These are phyloP conservation scores for Theobroma cacao DNA, from an alignment of 345 rosid species.

Conservation along the genomic window DNA sequence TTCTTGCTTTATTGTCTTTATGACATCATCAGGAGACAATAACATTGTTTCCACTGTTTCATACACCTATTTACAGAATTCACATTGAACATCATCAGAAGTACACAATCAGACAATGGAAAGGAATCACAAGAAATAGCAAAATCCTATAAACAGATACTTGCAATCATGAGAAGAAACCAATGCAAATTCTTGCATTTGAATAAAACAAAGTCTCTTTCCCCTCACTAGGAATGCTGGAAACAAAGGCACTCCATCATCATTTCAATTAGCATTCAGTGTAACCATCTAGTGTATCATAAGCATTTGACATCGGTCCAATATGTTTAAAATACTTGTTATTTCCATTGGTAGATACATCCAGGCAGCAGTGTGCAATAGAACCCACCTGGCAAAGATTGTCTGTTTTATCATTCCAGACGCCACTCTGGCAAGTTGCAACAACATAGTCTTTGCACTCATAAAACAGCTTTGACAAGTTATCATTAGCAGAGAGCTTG, in stretches of 20 bases:
- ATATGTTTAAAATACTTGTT: neutral
- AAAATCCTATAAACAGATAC: neutral
- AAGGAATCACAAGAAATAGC: neutral
- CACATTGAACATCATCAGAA: neutral
- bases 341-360: neutral
- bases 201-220: neutral
- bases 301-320: neutral
- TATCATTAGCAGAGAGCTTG: conserved; percentile 43
- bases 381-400: conserved; percentile 78
- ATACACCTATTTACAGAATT: conserved; percentile 54
- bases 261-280: neutral
- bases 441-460: conserved; percentile 85
- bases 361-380: neutral
- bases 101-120: neutral
- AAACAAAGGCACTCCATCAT: neutral
- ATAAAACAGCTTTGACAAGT: conserved; percentile 63
- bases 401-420: conserved; percentile 64
- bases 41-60: conserved; percentile 82
- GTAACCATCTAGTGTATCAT: neutral
- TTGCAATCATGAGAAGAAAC: neutral
- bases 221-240: neutral
- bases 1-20: conserved; percentile 53
- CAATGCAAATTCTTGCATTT: neutral
- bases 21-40: conserved; percentile 65
- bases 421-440: conserved; percentile 57